phyloP scores from a whole-genome alignment of 116 monocot species.

The Trichopus zeylanicus region DNA sequence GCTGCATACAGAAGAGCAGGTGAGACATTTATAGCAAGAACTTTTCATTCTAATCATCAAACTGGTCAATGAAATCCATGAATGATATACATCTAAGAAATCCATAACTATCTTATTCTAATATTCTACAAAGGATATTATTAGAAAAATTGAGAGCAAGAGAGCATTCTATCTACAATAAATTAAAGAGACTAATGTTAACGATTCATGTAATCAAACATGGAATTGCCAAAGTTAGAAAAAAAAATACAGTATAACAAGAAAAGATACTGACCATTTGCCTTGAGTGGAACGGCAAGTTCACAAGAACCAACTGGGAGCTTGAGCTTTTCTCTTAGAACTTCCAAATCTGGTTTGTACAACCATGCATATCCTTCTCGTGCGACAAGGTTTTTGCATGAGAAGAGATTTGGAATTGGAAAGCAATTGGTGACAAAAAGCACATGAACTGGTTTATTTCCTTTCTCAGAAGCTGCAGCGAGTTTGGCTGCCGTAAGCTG shows the following conservation, averaged over 20 bases:
- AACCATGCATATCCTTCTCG: constrained; percentile 65
- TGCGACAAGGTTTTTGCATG: constrained; percentile 46
- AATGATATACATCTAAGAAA: too few species aligned
- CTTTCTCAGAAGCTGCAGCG: constrained; percentile 23
- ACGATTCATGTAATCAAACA: too few species aligned
- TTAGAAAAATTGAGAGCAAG: too few species aligned
- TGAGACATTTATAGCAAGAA: background rate
- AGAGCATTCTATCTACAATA: too few species aligned
- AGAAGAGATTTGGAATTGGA: constrained; percentile 70
- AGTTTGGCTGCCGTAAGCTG: constrained; percentile 79
- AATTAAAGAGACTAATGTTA: too few species aligned
- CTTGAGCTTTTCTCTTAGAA: constrained; percentile 42
- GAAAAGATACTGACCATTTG: constrained; percentile 58
- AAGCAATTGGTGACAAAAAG: constrained; percentile 68
- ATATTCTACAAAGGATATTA: too few species aligned
- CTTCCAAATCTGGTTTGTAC: constrained; percentile 39
- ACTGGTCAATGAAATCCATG: too few species aligned
- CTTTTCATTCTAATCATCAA: too few species aligned
- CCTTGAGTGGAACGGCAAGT: constrained; percentile 56
- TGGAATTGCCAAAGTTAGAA: too few species aligned
- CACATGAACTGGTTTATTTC: constrained; percentile 24
- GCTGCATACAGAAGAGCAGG: constrained; percentile 12
- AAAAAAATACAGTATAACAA: too few species aligned
- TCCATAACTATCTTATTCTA: too few species aligned
- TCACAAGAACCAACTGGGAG: constrained; percentile 86